Percentiles rank a stretch among this genome's conserved stretches.
phyloP scores from a whole-genome alignment of 805 yeast genomes.

The Ogataea parapolymorpha region DNA sequence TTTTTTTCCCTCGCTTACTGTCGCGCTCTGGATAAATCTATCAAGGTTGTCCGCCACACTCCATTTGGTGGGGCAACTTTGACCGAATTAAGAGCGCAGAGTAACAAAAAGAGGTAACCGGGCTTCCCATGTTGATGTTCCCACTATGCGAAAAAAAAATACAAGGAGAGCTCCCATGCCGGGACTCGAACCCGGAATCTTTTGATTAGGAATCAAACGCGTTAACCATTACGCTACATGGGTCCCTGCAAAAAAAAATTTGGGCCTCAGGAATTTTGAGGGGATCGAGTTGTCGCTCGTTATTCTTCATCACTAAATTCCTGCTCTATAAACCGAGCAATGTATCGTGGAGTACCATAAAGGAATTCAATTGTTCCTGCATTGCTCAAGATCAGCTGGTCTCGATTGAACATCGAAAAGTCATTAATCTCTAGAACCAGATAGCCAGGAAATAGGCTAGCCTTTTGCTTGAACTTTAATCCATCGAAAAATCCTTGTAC shows the following conservation, averaged over 20 bases:
- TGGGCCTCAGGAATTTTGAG: slow-evolving; percentile 2
- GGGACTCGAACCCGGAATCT: slow-evolving; percentile 58
- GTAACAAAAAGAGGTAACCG: no score
- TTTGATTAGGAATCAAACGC: slow-evolving; percentile 59
- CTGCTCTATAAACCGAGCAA: background rate
- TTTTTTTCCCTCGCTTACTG: background rate
- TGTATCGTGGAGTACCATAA: slow-evolving; percentile 9
- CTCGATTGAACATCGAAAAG: slow-evolving; percentile 20
- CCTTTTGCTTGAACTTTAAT: background rate
- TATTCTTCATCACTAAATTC: no score
- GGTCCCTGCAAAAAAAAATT: slow-evolving; percentile 26
- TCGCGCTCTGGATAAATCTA: no score
- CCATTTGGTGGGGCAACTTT: no score
- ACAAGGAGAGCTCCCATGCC: slow-evolving; percentile 29
- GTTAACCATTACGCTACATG: slow-evolving; percentile 58
- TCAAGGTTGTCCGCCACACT: no score
- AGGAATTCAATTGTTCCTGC: slow-evolving; percentile 15
- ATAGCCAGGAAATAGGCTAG: slow-evolving; percentile 10
- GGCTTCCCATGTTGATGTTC: no score
- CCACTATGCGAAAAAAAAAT: slow-evolving; percentile 1
- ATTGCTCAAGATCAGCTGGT: slow-evolving; percentile 16
- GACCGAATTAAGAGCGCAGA: no score
- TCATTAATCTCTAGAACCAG: slow-evolving; percentile 17
- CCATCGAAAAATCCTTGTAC: slow-evolving; percentile 8
- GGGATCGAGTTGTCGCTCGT: background rate